Base-by-base conservation (phyloP, 768 basidiomycete genomes). In the Leccinum imitatum region DNA sequence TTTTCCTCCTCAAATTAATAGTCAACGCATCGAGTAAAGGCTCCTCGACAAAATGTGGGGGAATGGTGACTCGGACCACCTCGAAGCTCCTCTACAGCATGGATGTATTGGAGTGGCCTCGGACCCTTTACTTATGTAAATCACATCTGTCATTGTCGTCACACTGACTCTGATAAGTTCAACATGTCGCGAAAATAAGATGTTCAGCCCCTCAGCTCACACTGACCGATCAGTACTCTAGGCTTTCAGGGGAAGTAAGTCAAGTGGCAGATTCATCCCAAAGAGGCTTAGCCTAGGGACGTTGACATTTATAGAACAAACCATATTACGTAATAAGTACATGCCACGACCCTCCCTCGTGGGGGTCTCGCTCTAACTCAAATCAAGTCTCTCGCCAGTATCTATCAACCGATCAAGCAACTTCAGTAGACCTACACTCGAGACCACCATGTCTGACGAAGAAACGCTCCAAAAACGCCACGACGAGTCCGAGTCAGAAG, bases 401-500 rank as follows among this genome's bases (percentile, higher is more conserved):
- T 60, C 59, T 46, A 57, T 66, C 56, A 14, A 53, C 51, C 53
- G 60, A 70, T 63, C 65, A 48, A 50, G 41, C 63, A 19, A 54
- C 59, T 48, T n/a, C 39, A 14, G 33, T 25, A 50, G 21, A 0
- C 56, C 54, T 56, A 56, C n/a, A 58, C 48, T 4, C 0, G 10
- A 59, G 19, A 62, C 58, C 58, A 65, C 64, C 56, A 91, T 91
- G 89, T 76, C 87, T 27, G 83, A 79, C 61, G 87, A 90, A 77
- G 87, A 90, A 73, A 84, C 82, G 70, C 76, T 77, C 14, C 81
- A 83, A 70, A 88, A 89, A 75, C 77, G 70, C 59, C 80, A 83
- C 64, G 82, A 87, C 33, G 88, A 87, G 10, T 89, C 87, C 1
- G 89, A 89, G 8, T 87, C 85, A 8, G 88, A 89, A 63, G 87